Conservation (phyloP, 495 filamentous ascomycete species). For the Penicillium crystallinum region DNA sequence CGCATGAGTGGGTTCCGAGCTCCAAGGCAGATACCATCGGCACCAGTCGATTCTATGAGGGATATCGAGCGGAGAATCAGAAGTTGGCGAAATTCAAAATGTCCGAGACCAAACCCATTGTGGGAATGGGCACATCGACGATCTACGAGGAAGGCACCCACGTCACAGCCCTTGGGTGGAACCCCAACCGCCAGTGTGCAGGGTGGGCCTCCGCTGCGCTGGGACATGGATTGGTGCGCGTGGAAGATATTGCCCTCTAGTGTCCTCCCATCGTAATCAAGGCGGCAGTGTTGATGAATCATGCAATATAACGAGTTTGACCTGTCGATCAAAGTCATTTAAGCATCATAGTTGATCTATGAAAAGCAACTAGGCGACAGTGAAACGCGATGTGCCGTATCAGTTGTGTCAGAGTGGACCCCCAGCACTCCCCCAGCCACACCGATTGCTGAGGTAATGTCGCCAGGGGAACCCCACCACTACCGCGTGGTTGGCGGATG, state of each 20-base stretch:
- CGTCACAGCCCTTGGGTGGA: constrained; percentile 58
- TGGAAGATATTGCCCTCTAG: constrained; percentile 60
- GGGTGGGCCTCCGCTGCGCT: constrained; percentile 61
- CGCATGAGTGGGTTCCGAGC: constrained; percentile 51
- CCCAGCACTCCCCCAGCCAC: constrained; percentile 20
- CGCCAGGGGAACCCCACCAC: constrained; percentile 1
- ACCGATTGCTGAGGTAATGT: constrained; percentile 5
- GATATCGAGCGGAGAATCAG: constrained; percentile 47
- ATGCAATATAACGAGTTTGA: neutral
- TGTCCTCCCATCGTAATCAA: constrained; percentile 1
- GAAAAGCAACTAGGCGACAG: constrained; percentile 27
- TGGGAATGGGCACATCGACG: constrained; percentile 40
- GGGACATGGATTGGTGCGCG: constrained; percentile 58
- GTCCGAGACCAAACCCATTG: constrained; percentile 28
- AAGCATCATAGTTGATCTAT: constrained; percentile 12
- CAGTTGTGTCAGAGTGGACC: constrained; percentile 10
- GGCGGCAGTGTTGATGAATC: neutral
- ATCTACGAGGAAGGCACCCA: constrained; percentile 56
- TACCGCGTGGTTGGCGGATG: constrained; percentile 3
- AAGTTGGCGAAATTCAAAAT: constrained; percentile 29
- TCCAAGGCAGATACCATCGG: constrained; percentile 29
- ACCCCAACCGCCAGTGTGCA: constrained; percentile 55
- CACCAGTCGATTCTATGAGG: constrained; percentile 54
- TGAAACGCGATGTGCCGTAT: neutral
- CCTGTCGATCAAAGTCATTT: neutral